Evolutionary conservation across 2,329 filamentous ascomycete genomes (phyloP).

Genomic region (Ophidiomyces ophidiicola): DNA sequence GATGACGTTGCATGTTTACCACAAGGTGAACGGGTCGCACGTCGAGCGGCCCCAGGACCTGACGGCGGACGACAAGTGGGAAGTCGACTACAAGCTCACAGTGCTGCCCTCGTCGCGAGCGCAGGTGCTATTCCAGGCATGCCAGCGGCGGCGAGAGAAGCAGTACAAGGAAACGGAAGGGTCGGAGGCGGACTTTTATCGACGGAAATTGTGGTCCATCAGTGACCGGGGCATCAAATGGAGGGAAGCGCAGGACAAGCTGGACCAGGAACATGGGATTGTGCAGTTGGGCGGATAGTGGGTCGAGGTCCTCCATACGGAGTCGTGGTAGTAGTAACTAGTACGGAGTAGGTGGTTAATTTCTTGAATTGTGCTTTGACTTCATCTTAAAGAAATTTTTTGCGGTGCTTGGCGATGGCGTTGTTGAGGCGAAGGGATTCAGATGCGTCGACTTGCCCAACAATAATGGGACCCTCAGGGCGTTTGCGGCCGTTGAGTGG

Average conservation of each 20-base stretch:
- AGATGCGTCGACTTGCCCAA: no score
- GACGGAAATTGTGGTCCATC: constrained; percentile 30
- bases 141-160: constrained; percentile 45
- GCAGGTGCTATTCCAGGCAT: constrained; percentile 42
- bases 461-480: no score
- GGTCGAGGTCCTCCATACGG: no score
- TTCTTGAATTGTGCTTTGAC: no score
- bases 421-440: no score
- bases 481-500: no score
- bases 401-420: no score
- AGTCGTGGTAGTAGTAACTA: no score
- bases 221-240: constrained; percentile 47
- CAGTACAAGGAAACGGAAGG: constrained; percentile 28
- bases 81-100: constrained; percentile 63
- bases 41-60: constrained; percentile 49
- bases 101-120: constrained; percentile 44
- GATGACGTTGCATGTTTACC: constrained; percentile 60
- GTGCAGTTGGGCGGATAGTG: constrained; percentile 14
- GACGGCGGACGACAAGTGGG: constrained; percentile 45
- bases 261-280: constrained; percentile 37
- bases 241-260: constrained; percentile 43
- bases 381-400: no score
- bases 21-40: constrained; percentile 55
- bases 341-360: no score
- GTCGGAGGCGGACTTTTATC: constrained; percentile 31